Percentiles rank a stretch among this genome's conserved stretches.
Evolutionary conservation across 2,329 filamentous ascomycete species (phyloP).

Genomic region (Alternaria infectoria): DNA sequence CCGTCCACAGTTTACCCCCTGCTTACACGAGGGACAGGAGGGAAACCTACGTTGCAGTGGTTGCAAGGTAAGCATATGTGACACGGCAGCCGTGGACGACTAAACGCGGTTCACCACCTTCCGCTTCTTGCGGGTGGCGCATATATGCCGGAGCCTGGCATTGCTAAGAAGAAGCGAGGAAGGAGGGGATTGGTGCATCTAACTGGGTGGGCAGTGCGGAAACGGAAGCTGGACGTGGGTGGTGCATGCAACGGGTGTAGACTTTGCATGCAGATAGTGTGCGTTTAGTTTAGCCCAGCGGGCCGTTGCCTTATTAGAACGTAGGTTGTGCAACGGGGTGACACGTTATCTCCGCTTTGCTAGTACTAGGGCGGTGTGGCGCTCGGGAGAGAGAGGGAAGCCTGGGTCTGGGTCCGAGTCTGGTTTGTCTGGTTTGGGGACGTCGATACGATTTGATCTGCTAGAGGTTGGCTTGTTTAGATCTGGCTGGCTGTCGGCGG

Average conservation of each 20-base stretch:
- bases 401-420: not conserved
- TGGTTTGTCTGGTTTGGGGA: not conserved
- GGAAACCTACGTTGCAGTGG: no score
- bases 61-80: not conserved
- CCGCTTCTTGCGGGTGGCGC: not conserved
- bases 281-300: not conserved
- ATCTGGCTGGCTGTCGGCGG: not conserved
- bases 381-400: not conserved
- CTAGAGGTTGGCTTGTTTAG: not conserved
- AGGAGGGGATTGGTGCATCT: not conserved
- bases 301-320: not conserved
- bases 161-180: not conserved
- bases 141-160: not conserved
- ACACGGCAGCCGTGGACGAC: not conserved
- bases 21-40: not conserved
- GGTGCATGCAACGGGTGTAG: not conserved
- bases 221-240: not conserved
- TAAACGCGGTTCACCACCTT: not conserved
- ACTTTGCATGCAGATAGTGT: not conserved
- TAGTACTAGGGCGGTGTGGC: not conserved
- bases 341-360: slow-evolving; percentile 5
- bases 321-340: not conserved
- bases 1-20: no score
- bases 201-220: not conserved
- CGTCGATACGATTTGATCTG: not conserved